Evolutionary conservation across 1,284 basidiomycete genomes (phyloP).

Genomic region (Trametes versicolor): DNA sequence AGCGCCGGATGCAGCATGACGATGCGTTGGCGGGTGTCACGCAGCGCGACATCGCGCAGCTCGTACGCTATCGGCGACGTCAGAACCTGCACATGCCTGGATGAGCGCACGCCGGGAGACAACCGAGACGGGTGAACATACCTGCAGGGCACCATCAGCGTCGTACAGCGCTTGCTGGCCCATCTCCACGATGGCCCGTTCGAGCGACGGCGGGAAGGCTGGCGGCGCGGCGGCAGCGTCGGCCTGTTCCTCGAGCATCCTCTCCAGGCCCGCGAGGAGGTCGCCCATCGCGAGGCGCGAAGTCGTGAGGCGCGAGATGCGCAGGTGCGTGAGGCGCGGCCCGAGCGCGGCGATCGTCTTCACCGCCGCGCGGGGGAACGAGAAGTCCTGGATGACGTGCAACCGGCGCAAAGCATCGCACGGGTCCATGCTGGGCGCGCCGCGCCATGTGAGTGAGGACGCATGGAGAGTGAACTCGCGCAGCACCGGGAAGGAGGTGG

Average conservation of each 20-base stretch:
- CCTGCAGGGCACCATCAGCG: not conserved
- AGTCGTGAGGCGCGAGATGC: constrained; percentile 13
- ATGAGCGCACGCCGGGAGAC: not conserved
- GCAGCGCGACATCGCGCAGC: constrained; percentile 12
- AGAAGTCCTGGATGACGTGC: constrained; percentile 16
- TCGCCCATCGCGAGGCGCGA: not conserved
- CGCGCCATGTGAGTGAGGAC: not conserved
- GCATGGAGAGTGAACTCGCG: constrained; percentile 21
- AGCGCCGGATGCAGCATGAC: constrained; percentile 4
- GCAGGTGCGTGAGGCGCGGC: constrained; percentile 21
- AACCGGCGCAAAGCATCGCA: constrained; percentile 12
- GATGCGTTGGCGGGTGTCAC: constrained; percentile 9
- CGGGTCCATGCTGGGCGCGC: not conserved
- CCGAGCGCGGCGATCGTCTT: not conserved
- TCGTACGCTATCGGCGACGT: not conserved
- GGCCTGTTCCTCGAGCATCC: constrained; percentile 4
- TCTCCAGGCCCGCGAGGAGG: constrained; percentile 14
- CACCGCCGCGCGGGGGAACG: not conserved
- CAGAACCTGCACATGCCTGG: constrained; percentile 1
- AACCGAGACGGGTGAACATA: not conserved
- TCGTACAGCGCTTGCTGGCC: constrained; percentile 12
- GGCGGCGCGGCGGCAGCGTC: not conserved
- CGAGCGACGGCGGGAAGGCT: constrained; percentile 9
- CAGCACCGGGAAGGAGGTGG: constrained; percentile 9
- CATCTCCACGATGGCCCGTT: constrained; percentile 19